Evolutionary conservation across 805 yeast genomes (phyloP).

Genomic region (Pichia exigua): DNA sequence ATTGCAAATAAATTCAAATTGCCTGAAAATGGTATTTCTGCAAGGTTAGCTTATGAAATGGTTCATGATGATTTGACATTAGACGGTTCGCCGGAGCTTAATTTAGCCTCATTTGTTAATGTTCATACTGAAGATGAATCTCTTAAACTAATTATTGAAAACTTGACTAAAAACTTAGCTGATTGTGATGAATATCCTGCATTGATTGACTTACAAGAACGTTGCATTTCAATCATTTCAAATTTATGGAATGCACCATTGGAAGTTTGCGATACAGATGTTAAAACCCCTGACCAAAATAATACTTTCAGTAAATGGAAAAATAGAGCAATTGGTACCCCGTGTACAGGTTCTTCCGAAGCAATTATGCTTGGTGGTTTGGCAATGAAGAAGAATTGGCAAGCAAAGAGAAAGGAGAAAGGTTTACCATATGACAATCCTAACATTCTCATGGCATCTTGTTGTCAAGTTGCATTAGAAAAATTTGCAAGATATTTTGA

Average conservation of each 20-base stretch:
- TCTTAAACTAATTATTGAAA: constrained; percentile 51
- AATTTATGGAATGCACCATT: constrained; percentile 73
- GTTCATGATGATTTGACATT: constrained; percentile 67
- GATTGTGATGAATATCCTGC: constrained; percentile 94
- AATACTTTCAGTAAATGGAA: constrained; percentile 5
- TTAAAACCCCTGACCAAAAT: constrained; percentile 9
- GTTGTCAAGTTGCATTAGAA: constrained; percentile 91
- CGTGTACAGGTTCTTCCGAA: constrained; percentile 91
- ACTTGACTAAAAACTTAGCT: constrained; percentile 79
- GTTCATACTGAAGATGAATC: constrained; percentile 55
- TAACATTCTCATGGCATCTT: constrained; percentile 84
- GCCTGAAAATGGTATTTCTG: constrained; percentile 48
- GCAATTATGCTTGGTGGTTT: constrained; percentile 92
- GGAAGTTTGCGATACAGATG: constrained; percentile 15
- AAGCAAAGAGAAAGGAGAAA: constrained; percentile 46
- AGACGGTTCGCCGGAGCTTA: constrained; percentile 79
- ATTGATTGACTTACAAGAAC: constrained; percentile 64
- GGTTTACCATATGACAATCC: constrained; percentile 62
- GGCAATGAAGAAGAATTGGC: constrained; percentile 90
- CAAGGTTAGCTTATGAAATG: constrained; percentile 49
- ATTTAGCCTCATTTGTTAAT: constrained; percentile 85
- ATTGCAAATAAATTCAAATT: constrained; percentile 46
- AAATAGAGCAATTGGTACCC: constrained; percentile 63
- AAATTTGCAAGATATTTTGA: constrained; percentile 92
- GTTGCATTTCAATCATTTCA: constrained; percentile 76